Evolutionary conservation across 2,329 filamentous ascomycete genomes (phyloP), one percentile per base, ranked within the genome.

Genomic region (Ophiosphaerella korrae): DNA sequence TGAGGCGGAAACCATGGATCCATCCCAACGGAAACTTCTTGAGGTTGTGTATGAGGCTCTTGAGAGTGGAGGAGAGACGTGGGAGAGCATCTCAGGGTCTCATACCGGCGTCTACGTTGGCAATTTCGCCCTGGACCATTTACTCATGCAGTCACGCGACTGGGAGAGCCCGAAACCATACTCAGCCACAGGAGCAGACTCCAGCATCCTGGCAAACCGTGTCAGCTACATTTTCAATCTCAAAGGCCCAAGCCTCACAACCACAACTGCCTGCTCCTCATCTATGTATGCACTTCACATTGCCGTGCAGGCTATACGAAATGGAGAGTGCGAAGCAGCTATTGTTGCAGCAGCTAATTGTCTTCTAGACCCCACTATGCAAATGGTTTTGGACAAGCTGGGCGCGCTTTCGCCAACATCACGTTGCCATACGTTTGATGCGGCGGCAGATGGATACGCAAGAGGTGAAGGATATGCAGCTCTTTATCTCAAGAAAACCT

Each of bases 31-130:
- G 1, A 67, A 68, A 41, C 46, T 72, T 1, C 52, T 73, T 1
- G 71, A 73, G 45, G 55, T 62, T 0, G 48, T 52, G 0, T 74
- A 61, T 41, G 72, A 77, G 49, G 70, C 74, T 1, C 57, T 83
- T 11, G 74, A 77, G 48, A 72, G 63, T 48, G 72, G 61, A n/a
- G 72, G 70, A 7, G 51, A 65, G 3, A 45, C 66, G 2, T 62
- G 63, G 47, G 66, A 73, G 14, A 58, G 35, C 4, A 42, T 65
- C 16, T 50, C 44, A 1, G 67, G 65, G 1, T 53, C 64, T 0
- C 44, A 42, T 0, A 66, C 61, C 3, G 66, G 60, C 11, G 59
- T 65, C 3, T 66, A 55, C 45, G 55, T 67, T 9, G 67, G 58
- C 12, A 53, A 63, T 40, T 50, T 67, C 32, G 47, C 8, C 6